Conservation (phyloP, 2,329 filamentous ascomycete genomes). For the Lasiodiplodia citricola region DNA sequence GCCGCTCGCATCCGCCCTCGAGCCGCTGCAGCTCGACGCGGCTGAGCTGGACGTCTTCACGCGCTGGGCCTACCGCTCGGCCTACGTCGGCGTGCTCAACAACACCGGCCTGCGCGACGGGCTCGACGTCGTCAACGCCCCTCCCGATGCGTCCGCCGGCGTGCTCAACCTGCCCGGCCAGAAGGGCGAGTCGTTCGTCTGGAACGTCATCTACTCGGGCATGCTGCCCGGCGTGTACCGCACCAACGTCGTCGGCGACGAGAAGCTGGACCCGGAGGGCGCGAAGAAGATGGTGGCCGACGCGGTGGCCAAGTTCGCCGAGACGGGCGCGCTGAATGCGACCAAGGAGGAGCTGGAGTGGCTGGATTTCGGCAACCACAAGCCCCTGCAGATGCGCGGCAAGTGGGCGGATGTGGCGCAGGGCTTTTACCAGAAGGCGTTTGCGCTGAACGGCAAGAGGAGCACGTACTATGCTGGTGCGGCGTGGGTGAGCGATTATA, state of each 20-base stretch:
- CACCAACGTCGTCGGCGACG: conserved; percentile 31
- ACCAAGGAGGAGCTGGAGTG: conserved; percentile 23
- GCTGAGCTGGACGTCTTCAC: conserved; percentile 47
- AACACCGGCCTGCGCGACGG: conserved; percentile 46
- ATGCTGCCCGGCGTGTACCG: conserved; percentile 28
- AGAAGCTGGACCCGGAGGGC: neutral
- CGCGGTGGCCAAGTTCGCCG: neutral
- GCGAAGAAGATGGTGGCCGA: neutral
- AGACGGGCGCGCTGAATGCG: neutral
- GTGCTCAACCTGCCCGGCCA: conserved; percentile 34
- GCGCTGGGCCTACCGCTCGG: conserved; percentile 45
- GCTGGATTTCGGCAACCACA: conserved; percentile 33
- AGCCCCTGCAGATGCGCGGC: conserved; percentile 35
- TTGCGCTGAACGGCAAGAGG: conserved; percentile 34
- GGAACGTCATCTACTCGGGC: conserved; percentile 26
- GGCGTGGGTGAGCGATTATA: conserved; percentile 32
- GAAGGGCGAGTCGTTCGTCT: neutral
- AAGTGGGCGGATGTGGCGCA: conserved; percentile 32
- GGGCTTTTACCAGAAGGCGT: conserved; percentile 36
- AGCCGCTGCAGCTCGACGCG: conserved; percentile 54
- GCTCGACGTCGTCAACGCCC: conserved; percentile 34
- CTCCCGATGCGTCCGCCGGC: conserved; percentile 38
- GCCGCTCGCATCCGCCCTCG: conserved; percentile 44
- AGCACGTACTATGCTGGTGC: conserved; percentile 38
- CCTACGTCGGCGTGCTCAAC: conserved; percentile 47